These are phyloP conservation scores for Sporobolomyces roseus DNA, from an alignment of 768 basidiomycete genomes.

Conservation along the genomic window DNA sequence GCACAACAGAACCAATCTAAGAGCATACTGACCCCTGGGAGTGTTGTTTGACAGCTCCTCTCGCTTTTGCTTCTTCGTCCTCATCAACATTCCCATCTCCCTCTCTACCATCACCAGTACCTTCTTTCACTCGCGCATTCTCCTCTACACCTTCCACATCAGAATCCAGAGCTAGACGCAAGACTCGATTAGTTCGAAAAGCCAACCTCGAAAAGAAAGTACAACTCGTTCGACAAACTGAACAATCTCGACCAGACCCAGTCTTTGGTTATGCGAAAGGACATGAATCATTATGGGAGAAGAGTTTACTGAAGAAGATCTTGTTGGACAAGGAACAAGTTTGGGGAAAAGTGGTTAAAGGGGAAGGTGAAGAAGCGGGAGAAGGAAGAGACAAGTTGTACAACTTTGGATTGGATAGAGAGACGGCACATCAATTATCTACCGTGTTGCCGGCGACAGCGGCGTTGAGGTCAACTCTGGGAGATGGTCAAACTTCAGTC, in stretches of 20 bases:
- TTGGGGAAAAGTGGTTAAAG: constrained; percentile 16
- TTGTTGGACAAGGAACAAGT: constrained; percentile 29
- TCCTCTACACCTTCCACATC: constrained; percentile 33
- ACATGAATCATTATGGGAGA: constrained; percentile 65
- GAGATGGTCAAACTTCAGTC: constrained; percentile 23
- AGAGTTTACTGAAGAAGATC: constrained; percentile 57
- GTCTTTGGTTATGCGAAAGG: constrained; percentile 68
- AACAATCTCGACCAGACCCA: constrained; percentile 58
- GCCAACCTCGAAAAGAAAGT: constrained; percentile 49
- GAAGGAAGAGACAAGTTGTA: constrained; percentile 43
- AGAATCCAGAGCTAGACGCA: constrained; percentile 43
- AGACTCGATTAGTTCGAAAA: constrained; percentile 48
- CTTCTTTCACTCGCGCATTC: constrained; percentile 33
- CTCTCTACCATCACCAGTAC: not conserved
- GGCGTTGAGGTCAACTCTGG: constrained; percentile 27
- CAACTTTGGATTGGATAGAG: constrained; percentile 62
- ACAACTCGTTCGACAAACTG: constrained; percentile 50
- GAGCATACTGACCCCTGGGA: not conserved
- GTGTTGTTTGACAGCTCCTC: constrained; percentile 1
- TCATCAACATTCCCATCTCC: not conserved
- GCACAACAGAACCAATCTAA: not conserved
- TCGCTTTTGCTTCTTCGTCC: constrained; percentile 11
- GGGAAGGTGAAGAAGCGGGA: constrained; percentile 21
- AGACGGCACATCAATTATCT: constrained; percentile 50
- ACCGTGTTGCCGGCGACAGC: constrained; percentile 21